Conservation (phyloP, 73 alveolate genomes). For the Diophrys sp. region DNA sequence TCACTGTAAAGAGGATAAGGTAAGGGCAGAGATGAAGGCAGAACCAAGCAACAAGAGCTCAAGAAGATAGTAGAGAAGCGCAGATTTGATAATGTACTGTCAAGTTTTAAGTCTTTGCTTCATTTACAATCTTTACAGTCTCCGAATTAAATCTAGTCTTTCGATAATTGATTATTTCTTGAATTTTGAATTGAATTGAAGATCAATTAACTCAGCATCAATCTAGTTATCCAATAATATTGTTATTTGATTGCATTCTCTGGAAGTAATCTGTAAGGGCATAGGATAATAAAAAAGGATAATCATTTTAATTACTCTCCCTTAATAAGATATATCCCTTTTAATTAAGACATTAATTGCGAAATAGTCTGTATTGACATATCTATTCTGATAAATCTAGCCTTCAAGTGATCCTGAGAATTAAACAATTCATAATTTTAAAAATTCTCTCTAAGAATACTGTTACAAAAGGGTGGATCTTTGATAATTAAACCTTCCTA, state of each 20-base stretch:
- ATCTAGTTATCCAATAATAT: conserved; percentile 42
- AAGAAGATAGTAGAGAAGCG: too few relatives aligned
- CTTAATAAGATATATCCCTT: conserved; percentile 49
- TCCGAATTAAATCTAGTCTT: too few relatives aligned
- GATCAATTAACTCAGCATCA: conserved; percentile 55
- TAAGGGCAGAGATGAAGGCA: too few relatives aligned
- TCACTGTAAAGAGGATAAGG: too few relatives aligned
- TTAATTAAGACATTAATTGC: conserved; percentile 55
- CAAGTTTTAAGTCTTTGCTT: too few relatives aligned
- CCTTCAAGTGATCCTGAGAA: conserved; percentile 19
- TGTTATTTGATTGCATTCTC: conserved; percentile 81
- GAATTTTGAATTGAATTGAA: too few relatives aligned
- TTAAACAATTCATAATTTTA: conserved; percentile 17
- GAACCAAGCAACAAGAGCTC: too few relatives aligned
- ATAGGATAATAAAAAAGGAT: conserved; percentile 79
- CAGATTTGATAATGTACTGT: too few relatives aligned
- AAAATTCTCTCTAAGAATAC: conserved; percentile 13
- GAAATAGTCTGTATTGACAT: conserved; percentile 36
- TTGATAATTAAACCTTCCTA: conserved; percentile 16
- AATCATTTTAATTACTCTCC: conserved; percentile 51
- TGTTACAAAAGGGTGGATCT: conserved; percentile 6
- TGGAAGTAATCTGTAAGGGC: conserved; percentile 71
- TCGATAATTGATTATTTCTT: too few relatives aligned
- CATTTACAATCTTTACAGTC: too few relatives aligned
- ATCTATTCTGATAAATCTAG: conserved; percentile 37